Evolutionary conservation across 2,329 filamentous ascomycete species (phyloP).

Genomic region (Pseudocercospora crystallina): DNA sequence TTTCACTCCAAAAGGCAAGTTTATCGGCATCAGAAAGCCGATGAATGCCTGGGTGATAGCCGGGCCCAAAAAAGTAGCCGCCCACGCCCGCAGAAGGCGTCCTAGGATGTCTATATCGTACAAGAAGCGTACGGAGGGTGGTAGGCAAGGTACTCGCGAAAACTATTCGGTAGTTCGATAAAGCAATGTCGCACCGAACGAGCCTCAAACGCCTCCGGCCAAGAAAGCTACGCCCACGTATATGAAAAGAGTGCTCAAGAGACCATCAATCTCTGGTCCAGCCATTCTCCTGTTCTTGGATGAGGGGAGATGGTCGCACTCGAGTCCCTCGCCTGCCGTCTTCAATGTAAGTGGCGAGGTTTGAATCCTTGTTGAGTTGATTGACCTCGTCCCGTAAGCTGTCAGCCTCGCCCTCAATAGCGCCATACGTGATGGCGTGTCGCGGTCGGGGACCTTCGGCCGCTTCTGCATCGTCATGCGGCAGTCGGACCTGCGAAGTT

Average conservation of each 20-base stretch:
- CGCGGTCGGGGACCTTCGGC: constrained; percentile 8
- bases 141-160: constrained; percentile 43
- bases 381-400: constrained; percentile 30
- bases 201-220: no score
- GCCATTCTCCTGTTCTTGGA: constrained; percentile 17
- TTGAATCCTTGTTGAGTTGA: constrained; percentile 32
- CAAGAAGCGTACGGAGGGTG: constrained; percentile 27
- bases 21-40: constrained; percentile 64
- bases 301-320: constrained; percentile 15
- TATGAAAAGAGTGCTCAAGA: not conserved
- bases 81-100: constrained; percentile 53
- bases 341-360: constrained; percentile 31
- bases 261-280: constrained; percentile 10
- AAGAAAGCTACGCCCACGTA: no score
- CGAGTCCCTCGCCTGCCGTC: constrained; percentile 15
- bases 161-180: no score
- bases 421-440: constrained; percentile 27
- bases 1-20: constrained; percentile 81
- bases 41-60: constrained; percentile 69
- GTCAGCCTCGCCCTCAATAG: constrained; percentile 29
- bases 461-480: constrained; percentile 17
- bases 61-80: constrained; percentile 54
- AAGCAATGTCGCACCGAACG: no score
- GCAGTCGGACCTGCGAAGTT: constrained; percentile 21
- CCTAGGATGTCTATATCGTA: constrained; percentile 64